These are phyloP conservation scores for Aegilops sharonensis DNA, from an alignment of 176 grass and related monocot species.

Conservation along the genomic window DNA sequence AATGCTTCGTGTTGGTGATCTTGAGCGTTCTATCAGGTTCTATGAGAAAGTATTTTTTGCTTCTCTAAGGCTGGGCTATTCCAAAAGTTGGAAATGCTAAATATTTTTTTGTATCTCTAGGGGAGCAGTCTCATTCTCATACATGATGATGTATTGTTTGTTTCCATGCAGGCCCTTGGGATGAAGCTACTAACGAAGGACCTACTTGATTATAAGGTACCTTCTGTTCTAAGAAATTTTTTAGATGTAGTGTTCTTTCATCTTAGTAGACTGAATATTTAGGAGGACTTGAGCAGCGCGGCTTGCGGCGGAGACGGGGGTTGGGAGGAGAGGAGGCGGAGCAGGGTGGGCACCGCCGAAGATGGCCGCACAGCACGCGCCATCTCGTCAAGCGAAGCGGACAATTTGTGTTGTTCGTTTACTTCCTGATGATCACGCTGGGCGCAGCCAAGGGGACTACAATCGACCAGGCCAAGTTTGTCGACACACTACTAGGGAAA, in stretches of 20 bases:
- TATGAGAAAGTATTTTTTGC: constrained; percentile 77
- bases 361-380: background rate
- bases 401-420: background rate
- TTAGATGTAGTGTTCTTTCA: background rate
- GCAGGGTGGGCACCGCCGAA: background rate
- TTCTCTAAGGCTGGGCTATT: background rate
- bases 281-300: background rate
- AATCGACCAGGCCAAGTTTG: background rate
- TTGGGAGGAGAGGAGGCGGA: background rate
- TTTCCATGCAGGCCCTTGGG: constrained; percentile 55
- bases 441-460: background rate
- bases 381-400: background rate
- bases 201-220: constrained; percentile 70
- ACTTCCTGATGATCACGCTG: background rate
- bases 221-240: background rate
- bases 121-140: background rate
- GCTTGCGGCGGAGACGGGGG: background rate
- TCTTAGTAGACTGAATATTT: background rate
- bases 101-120: constrained; percentile 9
- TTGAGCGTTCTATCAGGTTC: constrained; percentile 83
- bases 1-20: constrained; percentile 95
- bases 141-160: background rate
- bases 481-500: background rate
- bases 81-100: background rate
- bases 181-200: constrained; percentile 86